phyloP scores from a whole-genome alignment of 345 rosid genomes.

The Salix udensis region DNA sequence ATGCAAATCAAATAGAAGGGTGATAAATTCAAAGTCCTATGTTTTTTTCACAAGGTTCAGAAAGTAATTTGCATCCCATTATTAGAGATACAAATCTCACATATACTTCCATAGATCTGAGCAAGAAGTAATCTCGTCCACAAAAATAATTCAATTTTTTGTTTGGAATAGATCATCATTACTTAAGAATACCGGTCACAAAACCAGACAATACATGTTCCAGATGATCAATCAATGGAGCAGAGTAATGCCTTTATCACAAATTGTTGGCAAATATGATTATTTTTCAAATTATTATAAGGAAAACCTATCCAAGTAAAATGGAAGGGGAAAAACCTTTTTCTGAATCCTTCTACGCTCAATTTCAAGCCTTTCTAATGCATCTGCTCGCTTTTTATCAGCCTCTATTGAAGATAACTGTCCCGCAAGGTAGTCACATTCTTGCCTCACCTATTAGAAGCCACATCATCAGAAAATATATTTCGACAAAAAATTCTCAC shows the following conservation, averaged over 20 bases:
- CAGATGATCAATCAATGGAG: background rate
- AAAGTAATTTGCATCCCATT: background rate
- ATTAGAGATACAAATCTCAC: background rate
- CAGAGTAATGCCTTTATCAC: background rate
- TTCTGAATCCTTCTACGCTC: slow-evolving; percentile 47
- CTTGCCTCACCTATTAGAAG: slow-evolving; percentile 57
- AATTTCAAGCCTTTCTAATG: slow-evolving; percentile 45
- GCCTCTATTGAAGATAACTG: slow-evolving; percentile 40
- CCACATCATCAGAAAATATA: too few species aligned
- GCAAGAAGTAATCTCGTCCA: background rate
- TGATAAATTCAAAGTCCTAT: too few species aligned
- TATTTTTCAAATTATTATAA: background rate
- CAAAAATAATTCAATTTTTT: background rate
- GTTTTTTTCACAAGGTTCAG: background rate
- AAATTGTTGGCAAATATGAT: background rate
- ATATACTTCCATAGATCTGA: background rate
- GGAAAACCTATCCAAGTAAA: background rate
- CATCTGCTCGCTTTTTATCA: slow-evolving; percentile 38
- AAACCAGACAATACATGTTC: background rate
- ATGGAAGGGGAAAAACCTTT: slow-evolving; percentile 45
- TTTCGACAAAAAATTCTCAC: too few species aligned
- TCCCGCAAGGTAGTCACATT: slow-evolving; percentile 75
- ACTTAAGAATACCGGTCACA: too few species aligned
- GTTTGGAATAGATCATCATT: background rate
- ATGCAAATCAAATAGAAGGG: background rate